Evolutionary conservation across 768 basidiomycete genomes (phyloP).

Genomic region (Mrakia hoshinonis): DNA sequence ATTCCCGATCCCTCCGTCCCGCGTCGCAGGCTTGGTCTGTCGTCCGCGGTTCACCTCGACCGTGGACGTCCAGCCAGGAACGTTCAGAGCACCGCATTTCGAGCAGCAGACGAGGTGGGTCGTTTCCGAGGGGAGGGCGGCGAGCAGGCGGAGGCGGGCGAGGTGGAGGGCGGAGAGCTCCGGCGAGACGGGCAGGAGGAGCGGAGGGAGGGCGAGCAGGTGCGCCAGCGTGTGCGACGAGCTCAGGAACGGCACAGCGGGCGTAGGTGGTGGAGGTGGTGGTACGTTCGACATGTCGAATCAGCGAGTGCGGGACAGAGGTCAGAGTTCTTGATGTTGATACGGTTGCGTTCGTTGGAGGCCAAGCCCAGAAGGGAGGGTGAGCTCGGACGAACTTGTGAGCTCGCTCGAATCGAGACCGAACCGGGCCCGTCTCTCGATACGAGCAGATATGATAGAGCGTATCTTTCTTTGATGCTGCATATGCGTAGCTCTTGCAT

Average conservation of each 20-base stretch:
- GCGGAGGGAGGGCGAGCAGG: constrained; percentile 3
- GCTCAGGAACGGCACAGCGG: background rate
- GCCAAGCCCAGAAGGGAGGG: too few species aligned
- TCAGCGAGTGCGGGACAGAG: too few species aligned
- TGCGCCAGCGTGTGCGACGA: constrained; percentile 10
- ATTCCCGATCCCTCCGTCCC: background rate
- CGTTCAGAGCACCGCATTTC: constrained; percentile 13
- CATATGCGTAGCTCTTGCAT: too few species aligned
- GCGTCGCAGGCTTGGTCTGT: background rate
- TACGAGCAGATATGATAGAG: too few species aligned
- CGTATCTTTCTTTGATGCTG: too few species aligned
- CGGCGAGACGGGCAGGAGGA: background rate
- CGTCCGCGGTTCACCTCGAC: background rate
- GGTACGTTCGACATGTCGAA: background rate
- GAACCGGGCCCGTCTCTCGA: too few species aligned
- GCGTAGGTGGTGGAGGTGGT: background rate
- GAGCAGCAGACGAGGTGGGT: constrained; percentile 8
- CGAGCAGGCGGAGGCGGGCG: constrained; percentile 10
- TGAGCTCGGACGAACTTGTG: too few species aligned
- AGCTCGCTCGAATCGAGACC: too few species aligned
- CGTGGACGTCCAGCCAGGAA: background rate
- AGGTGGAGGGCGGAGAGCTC: constrained; percentile 9
- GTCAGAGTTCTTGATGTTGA: too few species aligned
- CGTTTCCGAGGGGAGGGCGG: constrained; percentile 1
- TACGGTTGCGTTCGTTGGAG: too few species aligned